Percentiles rank a stretch among this genome's conserved stretches.
These are phyloP conservation scores for Russula sp. DNA, from an alignment of 768 basidiomycete species.

Conservation along the genomic window DNA sequence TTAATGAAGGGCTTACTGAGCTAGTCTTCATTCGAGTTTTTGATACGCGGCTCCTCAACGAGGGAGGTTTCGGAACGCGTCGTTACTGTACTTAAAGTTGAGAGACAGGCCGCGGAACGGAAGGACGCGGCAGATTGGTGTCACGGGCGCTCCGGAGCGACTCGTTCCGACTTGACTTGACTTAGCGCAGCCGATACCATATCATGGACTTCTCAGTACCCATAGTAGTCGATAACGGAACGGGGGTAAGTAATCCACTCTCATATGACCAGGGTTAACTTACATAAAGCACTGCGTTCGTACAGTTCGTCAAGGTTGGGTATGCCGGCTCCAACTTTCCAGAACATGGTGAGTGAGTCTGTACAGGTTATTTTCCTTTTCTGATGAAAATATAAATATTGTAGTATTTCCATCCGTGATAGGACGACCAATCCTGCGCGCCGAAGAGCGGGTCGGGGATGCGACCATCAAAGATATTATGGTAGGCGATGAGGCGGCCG, in stretches of 20 bases:
- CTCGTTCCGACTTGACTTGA: constrained; percentile 16
- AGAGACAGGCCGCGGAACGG: too few relatives aligned
- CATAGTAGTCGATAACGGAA: constrained; percentile 59
- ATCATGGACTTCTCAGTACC: constrained; percentile 28
- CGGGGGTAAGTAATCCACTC: constrained; percentile 40
- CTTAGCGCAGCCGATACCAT: too few relatives aligned
- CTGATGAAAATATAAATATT: background rate
- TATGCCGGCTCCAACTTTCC: constrained; percentile 64
- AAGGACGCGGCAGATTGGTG: too few relatives aligned
- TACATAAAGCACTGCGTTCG: background rate
- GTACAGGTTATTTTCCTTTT: background rate
- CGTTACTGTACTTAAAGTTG: too few relatives aligned
- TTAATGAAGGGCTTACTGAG: too few relatives aligned
- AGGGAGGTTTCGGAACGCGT: too few relatives aligned
- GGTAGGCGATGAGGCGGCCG: constrained; percentile 91
- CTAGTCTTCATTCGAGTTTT: too few relatives aligned
- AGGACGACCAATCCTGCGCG: too few relatives aligned
- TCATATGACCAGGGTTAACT: background rate
- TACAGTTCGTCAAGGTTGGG: constrained; percentile 53
- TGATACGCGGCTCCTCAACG: too few relatives aligned
- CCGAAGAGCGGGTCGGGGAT: too few relatives aligned
- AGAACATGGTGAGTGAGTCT: constrained; percentile 41
- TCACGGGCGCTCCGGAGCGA: too few relatives aligned
- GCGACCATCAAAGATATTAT: too few relatives aligned
- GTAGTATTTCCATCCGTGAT: constrained; percentile 54